A percentile compares a stretch with the other conserved stretches of the same genome.
These are phyloP conservation scores for Solanum stenotomum DNA, from an alignment of 257 asterid species.

Conservation along the genomic window DNA sequence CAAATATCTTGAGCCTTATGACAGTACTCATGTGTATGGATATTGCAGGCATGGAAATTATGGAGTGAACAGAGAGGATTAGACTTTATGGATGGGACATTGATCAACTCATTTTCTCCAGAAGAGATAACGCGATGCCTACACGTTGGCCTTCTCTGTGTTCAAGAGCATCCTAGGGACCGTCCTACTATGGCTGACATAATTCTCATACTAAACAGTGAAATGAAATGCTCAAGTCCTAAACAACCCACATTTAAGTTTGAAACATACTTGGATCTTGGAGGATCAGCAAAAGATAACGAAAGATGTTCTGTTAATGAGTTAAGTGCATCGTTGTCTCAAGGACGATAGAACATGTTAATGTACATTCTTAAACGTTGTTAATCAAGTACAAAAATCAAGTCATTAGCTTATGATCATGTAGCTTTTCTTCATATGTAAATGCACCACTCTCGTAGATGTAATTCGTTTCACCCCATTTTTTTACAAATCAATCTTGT, in stretches of 20 bases:
- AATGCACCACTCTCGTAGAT: neutral
- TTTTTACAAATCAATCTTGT: neutral
- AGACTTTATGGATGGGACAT: neutral
- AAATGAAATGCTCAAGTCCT: constrained; percentile 12
- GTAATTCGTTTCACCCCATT: neutral
- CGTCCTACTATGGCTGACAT: constrained; percentile 1
- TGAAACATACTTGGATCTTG: neutral
- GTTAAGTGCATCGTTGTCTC: neutral
- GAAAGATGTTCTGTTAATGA: neutral
- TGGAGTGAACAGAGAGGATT: neutral
- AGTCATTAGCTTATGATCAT: neutral
- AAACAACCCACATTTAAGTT: constrained; percentile 6
- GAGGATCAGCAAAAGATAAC: neutral
- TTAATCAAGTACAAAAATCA: neutral
- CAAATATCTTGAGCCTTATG: neutral
- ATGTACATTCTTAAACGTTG: neutral
- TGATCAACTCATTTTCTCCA: neutral
- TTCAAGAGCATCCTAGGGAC: constrained; percentile 2
- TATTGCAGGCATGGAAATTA: constrained; percentile 6
- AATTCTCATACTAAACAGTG: constrained; percentile 9
- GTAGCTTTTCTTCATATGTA: neutral
- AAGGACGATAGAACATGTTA: neutral
- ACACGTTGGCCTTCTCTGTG: constrained; percentile 3
- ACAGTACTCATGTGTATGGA: neutral
- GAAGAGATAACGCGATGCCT: constrained; percentile 1